A percentile compares a stretch with the other conserved stretches of the same genome.
phyloP scores from a whole-genome alignment of 148 eudicot species.

The Suaeda aralocaspica region DNA sequence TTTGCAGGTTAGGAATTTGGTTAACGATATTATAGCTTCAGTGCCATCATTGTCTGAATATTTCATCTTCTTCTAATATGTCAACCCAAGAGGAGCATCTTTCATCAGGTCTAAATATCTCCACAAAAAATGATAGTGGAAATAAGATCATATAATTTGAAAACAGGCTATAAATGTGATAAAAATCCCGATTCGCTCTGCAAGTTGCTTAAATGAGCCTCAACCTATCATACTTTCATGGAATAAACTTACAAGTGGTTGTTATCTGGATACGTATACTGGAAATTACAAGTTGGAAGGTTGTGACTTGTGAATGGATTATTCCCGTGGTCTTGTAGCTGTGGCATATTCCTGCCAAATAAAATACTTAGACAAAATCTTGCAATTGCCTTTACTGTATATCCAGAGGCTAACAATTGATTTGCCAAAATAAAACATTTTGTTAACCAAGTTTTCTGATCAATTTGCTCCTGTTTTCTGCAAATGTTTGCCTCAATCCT shows the following conservation, averaged over 20 bases:
- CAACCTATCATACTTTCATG: slow-evolving; percentile 12
- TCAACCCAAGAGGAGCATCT: background rate
- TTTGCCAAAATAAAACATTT: background rate
- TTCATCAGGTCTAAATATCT: slow-evolving; percentile 6
- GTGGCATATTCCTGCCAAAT: slow-evolving; percentile 10
- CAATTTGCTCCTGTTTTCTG: background rate
- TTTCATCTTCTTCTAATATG: slow-evolving; percentile 9
- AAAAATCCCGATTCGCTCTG: slow-evolving; percentile 15
- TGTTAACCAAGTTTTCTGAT: background rate
- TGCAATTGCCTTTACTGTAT: background rate
- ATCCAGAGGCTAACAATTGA: background rate
- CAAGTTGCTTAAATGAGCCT: slow-evolving; percentile 26
- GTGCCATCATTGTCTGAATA: background rate
- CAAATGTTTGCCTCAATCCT: background rate
- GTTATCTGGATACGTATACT: slow-evolving; percentile 2
- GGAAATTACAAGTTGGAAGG: slow-evolving; percentile 28
- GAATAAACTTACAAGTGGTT: slow-evolving; percentile 25
- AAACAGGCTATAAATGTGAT: slow-evolving; percentile 16
- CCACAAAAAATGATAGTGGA: background rate
- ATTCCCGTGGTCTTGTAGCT: slow-evolving; percentile 6
- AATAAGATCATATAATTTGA: slow-evolving; percentile 14
- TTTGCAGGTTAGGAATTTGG: background rate
- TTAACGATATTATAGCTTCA: background rate
- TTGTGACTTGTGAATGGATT: slow-evolving; percentile 12
- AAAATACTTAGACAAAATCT: background rate